Evolutionary conservation across 164 flowering plant species (phyloP), one percentile per base, ranked within the genome.

Genomic region (Buxus sempervirens): DNA sequence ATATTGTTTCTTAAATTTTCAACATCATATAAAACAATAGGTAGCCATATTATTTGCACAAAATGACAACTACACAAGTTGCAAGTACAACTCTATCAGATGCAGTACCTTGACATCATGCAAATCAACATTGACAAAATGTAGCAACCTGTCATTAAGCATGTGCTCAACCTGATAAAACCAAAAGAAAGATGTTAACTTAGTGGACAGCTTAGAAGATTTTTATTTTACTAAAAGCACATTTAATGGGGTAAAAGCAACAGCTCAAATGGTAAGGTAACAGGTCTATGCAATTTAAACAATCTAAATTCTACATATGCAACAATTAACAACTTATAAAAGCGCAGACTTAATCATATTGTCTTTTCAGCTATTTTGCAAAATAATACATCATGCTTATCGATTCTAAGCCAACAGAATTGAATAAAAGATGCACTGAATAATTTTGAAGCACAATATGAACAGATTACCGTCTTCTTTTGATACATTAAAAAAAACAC

Each of bases 161-260:
- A 81, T 71, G 79, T 83, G 86, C 73, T 87, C 92, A 68, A 85
- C 91, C 91, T 87, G 81, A 66, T 38, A 67, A 65, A 70, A 38
- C 45, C 76, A 78, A 68, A 21, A 45, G 14, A 28, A 64, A 68
- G 72, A 12, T 38, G 60, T 69, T 27, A 73, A 26, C 26, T 58
- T 12, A 26, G 16, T n/a, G 26, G 22, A 45, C 25, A 69, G 48
- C n/a, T 56, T 18, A 63, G 45, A 51, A 25, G 41, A 22, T 36
- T 23, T 10, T 55, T 5, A 10, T 27, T 28, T 18, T 28, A 16
- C n/a, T 14, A 23, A 12, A 66, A 28, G 27, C 22, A 58, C 14
- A 58, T 48, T 49, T 58, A 24, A 51, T 18, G 13, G 63, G 53
- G 26, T 25, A 60, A 45, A 10, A 45, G 18, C 14, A 45, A 45